phyloP scores from a whole-genome alignment of 257 asterid genomes.

The Solanum clarkiae region DNA sequence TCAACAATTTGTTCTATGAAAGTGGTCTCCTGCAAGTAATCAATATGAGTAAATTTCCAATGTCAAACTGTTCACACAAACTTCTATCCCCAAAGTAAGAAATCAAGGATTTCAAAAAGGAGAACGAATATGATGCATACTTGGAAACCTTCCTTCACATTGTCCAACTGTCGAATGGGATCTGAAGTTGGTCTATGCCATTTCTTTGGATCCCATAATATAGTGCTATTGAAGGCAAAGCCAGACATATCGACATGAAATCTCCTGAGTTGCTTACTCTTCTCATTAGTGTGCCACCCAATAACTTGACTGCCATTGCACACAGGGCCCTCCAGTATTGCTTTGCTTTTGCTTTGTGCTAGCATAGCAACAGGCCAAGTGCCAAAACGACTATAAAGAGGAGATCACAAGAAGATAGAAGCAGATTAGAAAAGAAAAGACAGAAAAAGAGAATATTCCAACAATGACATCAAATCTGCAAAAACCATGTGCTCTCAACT shows the following conservation, averaged over 20 bases:
- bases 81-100: not conserved
- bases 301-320: slow-evolving; percentile 83
- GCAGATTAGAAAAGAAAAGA: not conserved
- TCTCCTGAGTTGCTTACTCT: slow-evolving; percentile 76
- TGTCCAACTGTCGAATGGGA: slow-evolving; percentile 71
- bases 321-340: slow-evolving; percentile 79
- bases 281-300: slow-evolving; percentile 98
- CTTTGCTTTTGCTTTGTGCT: slow-evolving; percentile 73
- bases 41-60: not conserved
- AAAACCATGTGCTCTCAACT: not conserved
- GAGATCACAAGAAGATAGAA: not conserved
- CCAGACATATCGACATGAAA: slow-evolving; percentile 99
- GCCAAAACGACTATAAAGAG: slow-evolving; percentile 69
- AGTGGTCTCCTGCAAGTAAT: slow-evolving; percentile 62
- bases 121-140: slow-evolving; percentile 23
- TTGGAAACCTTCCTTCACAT: slow-evolving; percentile 88
- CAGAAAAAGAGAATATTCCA: not conserved
- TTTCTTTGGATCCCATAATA: slow-evolving; percentile 82
- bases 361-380: slow-evolving; percentile 98
- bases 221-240: slow-evolving; percentile 93
- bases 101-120: not conserved
- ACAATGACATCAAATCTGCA: not conserved
- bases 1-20: slow-evolving; percentile 87
- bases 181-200: slow-evolving; percentile 67
- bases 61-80: not conserved